phyloP scores from a whole-genome alignment of 495 filamentous ascomycete genomes.

The Saxophila tyrrhenica region DNA sequence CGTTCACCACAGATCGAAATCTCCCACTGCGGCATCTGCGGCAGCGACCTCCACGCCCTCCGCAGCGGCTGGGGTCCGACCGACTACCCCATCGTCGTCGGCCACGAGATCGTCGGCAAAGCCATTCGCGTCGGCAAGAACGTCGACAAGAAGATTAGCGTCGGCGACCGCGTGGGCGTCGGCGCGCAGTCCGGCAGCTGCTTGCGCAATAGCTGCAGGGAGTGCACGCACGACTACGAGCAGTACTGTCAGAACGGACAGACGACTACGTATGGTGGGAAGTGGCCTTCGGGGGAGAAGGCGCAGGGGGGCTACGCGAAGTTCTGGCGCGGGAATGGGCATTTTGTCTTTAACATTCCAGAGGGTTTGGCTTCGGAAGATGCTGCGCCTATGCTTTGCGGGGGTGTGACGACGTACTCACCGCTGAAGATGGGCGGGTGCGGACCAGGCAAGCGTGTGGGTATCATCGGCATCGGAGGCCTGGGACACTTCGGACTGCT shows the following conservation, averaged over 20 bases:
- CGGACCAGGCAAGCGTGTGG: slow-evolving; percentile 67
- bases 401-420: slow-evolving; percentile 68
- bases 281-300: slow-evolving; percentile 44
- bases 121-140: slow-evolving; percentile 53
- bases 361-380: slow-evolving; percentile 52
- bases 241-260: slow-evolving; percentile 64
- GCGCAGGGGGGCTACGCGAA: slow-evolving; percentile 55
- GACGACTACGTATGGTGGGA: slow-evolving; percentile 54
- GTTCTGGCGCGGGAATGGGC: slow-evolving; percentile 63
- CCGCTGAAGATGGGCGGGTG: slow-evolving; percentile 62
- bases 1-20: too few species aligned
- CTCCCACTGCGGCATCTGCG: slow-evolving; percentile 67
- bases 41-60: slow-evolving; percentile 66
- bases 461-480: slow-evolving; percentile 30
- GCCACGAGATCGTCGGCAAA: slow-evolving; percentile 64
- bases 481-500: slow-evolving; percentile 35
- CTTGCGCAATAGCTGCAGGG: slow-evolving; percentile 55
- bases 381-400: slow-evolving; percentile 82
- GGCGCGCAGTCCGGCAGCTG: slow-evolving; percentile 67
- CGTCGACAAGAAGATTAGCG: slow-evolving; percentile 51
- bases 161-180: slow-evolving; percentile 67
- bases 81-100: slow-evolving; percentile 57
- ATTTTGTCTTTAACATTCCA: slow-evolving; percentile 73
- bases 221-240: slow-evolving; percentile 64
- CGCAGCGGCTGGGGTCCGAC: slow-evolving; percentile 63